These are phyloP conservation scores for Polygonum aviculare DNA, from an alignment of 148 eudicot genomes.

Conservation along the genomic window DNA sequence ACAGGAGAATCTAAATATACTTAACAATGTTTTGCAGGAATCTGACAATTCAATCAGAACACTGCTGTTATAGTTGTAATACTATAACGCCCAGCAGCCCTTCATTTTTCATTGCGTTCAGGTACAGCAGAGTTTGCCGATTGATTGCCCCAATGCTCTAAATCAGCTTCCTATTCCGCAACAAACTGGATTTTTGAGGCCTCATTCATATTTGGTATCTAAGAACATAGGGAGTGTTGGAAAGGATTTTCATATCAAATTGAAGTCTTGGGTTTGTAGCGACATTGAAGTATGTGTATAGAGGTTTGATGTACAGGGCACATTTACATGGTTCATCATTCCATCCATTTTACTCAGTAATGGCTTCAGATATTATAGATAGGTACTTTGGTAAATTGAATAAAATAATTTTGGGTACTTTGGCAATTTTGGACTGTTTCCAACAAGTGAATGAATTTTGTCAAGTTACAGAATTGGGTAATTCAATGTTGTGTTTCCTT, in stretches of 20 bases:
- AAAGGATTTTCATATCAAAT: neutral
- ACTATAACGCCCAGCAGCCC: neutral
- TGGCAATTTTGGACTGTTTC: too few relatives aligned
- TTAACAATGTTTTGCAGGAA: neutral
- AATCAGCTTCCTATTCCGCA: too few relatives aligned
- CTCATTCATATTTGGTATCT: neutral
- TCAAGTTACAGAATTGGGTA: too few relatives aligned
- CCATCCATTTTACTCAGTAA: neutral
- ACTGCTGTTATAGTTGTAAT: neutral
- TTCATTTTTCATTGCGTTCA: neutral
- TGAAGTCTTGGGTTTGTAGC: neutral
- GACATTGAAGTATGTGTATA: neutral
- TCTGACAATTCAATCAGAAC: neutral
- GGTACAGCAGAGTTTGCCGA: neutral
- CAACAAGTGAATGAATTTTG: too few relatives aligned
- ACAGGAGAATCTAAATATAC: neutral
- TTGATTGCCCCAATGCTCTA: neutral
- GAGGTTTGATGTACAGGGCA: constrained; percentile 1
- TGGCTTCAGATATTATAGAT: neutral
- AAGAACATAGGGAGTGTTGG: neutral
- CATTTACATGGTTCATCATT: neutral
- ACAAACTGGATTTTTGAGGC: neutral
- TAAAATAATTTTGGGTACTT: too few relatives aligned
- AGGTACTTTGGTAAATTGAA: neutral
- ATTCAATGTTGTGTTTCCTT: too few relatives aligned